Evolutionary conservation across 2,329 filamentous ascomycete genomes (phyloP).

Genomic region (Phyllosticta citrichinensis): DNA sequence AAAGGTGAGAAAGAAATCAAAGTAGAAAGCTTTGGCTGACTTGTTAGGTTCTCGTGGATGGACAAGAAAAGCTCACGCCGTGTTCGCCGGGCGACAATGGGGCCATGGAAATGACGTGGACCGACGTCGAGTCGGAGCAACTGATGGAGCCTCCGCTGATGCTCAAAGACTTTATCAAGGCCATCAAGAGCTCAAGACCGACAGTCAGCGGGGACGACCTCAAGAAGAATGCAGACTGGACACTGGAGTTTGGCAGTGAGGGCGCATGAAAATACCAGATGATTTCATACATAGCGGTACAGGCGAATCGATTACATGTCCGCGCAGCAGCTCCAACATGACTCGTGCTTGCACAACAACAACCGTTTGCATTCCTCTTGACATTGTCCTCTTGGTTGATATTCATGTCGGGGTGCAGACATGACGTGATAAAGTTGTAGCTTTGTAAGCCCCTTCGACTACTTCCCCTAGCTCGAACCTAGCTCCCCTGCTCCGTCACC

Average conservation of each 20-base stretch:
- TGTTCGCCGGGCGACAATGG: constrained; percentile 86
- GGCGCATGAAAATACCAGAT: constrained; percentile 34
- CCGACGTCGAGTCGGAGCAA: constrained; percentile 71
- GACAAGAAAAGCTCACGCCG: constrained; percentile 60
- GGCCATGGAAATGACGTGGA: constrained; percentile 89
- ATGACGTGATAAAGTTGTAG: not conserved
- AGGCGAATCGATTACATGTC: not conserved
- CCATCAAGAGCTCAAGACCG: constrained; percentile 76
- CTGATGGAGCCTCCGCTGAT: constrained; percentile 78
- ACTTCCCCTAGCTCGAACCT: not conserved
- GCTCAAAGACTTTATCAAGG: constrained; percentile 88
- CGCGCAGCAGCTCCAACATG: not conserved
- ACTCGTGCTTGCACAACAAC: not conserved
- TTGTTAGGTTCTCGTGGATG: constrained; percentile 60
- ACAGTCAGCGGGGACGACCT: constrained; percentile 87
- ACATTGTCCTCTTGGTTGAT: not conserved
- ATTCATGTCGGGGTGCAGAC: no score
- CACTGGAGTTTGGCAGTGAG: constrained; percentile 89
- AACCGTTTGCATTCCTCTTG: not conserved
- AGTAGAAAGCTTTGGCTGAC: constrained; percentile 1
- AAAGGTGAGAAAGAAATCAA: constrained; percentile 47
- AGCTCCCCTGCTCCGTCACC: not conserved
- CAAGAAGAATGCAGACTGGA: constrained; percentile 81
- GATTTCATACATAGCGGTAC: constrained; percentile 5
- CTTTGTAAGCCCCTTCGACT: not conserved